Base-by-base conservation (phyloP, 257 asterid genomes). In the Plantago elongata region DNA sequence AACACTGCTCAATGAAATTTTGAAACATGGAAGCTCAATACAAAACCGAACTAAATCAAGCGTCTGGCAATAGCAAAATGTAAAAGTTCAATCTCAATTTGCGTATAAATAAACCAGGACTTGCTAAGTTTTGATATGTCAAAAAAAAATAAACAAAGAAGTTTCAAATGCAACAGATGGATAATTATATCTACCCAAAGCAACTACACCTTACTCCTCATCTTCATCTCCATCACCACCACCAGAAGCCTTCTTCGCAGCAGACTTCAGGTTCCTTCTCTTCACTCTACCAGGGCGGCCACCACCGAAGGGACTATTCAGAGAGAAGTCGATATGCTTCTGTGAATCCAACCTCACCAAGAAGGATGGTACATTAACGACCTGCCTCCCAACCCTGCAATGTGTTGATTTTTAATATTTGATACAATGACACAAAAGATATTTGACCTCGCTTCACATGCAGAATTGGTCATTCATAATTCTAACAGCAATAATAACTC, bases 151-250 rank as follows among this genome's bases (percentile, higher is more conserved):
- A 54, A 54, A 54, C 9, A 37, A 22, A 17, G 17, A 5, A 40
- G 34, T 15, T 11, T 27, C 42, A 54, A 5, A 54, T 15, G 38
- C 22, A 37, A 52, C 40, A 52, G 10, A 3, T 27, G 59, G 13
- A 54, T 27, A 40, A 54, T 52, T 54, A 54, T 54, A 37, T 54
- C 15, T n/a, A 54, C 11, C 42, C 7, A 12, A 9, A 22, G 40
- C 13, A 18, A 5, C 16, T 54, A 18, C 8, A 11, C 34, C 18
- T 62, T 29, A 69, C 16, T 69, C 69, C 55, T 69, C 74, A 8
- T 84, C 91, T 11, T 84, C 88, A 64, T 81, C 92, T 7, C 81
- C 88, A 6, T 78, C 88, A 57, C 75, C 91, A 9, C 88, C 91
- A 44, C 91, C 91, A 13, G 86, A 71, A 0, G 89, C 89, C 69